phyloP scores from a whole-genome alignment of 495 filamentous ascomycete species.

The Annulohypoxylon bovei region DNA sequence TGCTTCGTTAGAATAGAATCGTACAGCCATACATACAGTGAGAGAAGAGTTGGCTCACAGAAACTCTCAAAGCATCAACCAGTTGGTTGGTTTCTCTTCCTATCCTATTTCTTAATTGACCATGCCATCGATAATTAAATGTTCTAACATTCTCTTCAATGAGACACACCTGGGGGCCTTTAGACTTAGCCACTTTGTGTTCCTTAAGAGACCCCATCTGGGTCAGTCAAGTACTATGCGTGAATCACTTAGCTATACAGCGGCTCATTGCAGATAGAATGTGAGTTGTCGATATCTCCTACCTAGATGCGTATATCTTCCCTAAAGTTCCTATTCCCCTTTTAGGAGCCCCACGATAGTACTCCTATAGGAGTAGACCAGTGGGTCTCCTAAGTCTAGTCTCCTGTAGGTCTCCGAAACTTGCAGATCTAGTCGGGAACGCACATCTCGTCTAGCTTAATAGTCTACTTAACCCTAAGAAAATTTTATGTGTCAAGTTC shows the following conservation, averaged over 20 bases:
- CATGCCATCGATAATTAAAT: not conserved
- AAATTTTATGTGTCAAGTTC: not conserved
- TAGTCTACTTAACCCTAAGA: not conserved
- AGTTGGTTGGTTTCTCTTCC: not conserved
- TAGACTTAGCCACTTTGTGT: not conserved
- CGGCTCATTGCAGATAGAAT: not conserved
- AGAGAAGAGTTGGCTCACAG: not conserved
- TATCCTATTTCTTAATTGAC: not conserved
- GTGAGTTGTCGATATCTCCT: not conserved
- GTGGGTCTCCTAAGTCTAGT: conserved; percentile 1
- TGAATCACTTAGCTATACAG: not conserved
- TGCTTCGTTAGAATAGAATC: not conserved
- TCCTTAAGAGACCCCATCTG: not conserved
- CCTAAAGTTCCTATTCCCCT: not conserved
- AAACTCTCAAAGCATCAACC: not conserved
- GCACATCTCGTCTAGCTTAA: not conserved
- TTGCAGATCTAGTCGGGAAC: not conserved
- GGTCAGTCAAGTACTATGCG: not conserved
- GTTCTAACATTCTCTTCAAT: not conserved
- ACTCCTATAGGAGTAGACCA: not conserved
- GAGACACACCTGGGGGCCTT: not conserved
- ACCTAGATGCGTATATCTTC: not conserved
- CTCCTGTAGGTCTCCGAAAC: not conserved
- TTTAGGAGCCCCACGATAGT: not conserved
- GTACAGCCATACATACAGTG: not conserved